These are phyloP conservation scores for Lunasporangiospora selenospora DNA, from an alignment of 192 early-diverging fungal genomes.

Conservation along the genomic window DNA sequence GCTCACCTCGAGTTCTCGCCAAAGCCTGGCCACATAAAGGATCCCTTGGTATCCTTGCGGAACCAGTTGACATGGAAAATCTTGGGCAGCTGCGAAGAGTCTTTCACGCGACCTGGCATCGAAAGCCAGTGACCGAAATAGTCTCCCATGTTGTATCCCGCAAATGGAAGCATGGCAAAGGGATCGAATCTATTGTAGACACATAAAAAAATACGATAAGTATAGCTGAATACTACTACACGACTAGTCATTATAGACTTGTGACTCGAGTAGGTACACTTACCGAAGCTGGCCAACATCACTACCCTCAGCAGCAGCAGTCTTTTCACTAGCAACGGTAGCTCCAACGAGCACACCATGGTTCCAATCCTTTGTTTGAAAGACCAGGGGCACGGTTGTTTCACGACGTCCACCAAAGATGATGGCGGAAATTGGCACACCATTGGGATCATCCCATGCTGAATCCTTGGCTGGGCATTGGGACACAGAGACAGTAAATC, in stretches of 20 bases:
- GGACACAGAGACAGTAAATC: slow-evolving; percentile 35
- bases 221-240: neutral
- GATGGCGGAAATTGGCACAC: slow-evolving; percentile 45
- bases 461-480: slow-evolving; percentile 44
- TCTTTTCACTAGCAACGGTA: slow-evolving; percentile 43
- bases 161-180: slow-evolving; percentile 47
- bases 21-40: slow-evolving; percentile 44
- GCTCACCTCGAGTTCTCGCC: slow-evolving; percentile 40
- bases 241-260: too few relatives aligned
- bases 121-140: slow-evolving; percentile 47
- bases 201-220: neutral
- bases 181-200: slow-evolving; percentile 40
- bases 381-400: slow-evolving; percentile 37
- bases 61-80: slow-evolving; percentile 48
- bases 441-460: slow-evolving; percentile 45
- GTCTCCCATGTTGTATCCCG: slow-evolving; percentile 47
- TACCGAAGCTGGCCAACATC: slow-evolving; percentile 42
- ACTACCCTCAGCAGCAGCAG: slow-evolving; percentile 38
- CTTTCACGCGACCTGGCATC: slow-evolving; percentile 36
- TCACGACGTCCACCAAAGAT: slow-evolving; percentile 46
- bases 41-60: slow-evolving; percentile 35
- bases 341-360: slow-evolving; percentile 45
- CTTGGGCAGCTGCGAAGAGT: slow-evolving; percentile 34
- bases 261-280: neutral
- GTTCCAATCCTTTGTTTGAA: slow-evolving; percentile 46